These are phyloP conservation scores for Eimeria tenella DNA, from an alignment of 169 alveolate genomes.

Conservation along the genomic window DNA sequence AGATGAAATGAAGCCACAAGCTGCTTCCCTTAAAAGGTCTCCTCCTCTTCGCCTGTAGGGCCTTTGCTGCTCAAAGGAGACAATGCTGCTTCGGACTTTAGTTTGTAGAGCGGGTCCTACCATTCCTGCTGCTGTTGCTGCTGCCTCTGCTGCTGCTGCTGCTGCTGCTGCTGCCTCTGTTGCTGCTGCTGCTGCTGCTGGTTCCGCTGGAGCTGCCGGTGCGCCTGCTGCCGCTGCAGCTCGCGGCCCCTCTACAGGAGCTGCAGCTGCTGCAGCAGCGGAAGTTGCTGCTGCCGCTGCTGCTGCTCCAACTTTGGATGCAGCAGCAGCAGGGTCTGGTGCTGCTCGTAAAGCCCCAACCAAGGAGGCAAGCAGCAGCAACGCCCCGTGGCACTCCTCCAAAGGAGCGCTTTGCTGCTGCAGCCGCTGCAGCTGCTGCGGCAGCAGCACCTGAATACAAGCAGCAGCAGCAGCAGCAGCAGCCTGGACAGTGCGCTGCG, in stretches of 20 bases:
- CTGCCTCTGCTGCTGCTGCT: conserved; percentile 9
- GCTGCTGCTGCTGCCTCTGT: not conserved
- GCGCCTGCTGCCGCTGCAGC: not conserved
- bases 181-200: not conserved
- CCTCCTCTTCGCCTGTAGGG: conserved; percentile 49
- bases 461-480: conserved; percentile 34
- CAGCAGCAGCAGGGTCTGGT: conserved; percentile 17
- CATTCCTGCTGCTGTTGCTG: conserved; percentile 54
- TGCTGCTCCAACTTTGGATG: not conserved
- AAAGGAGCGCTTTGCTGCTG: not conserved
- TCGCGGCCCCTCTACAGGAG: not conserved
- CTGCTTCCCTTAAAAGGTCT: conserved; percentile 13
- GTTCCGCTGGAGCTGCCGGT: not conserved
- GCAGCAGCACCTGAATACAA: conserved; percentile 37
- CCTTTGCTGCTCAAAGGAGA: conserved; percentile 11
- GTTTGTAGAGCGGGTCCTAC: not conserved
- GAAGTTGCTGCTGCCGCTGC: not conserved
- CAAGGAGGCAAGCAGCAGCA: conserved; percentile 16
- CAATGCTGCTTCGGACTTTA: conserved; percentile 15
- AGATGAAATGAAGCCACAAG: conserved; percentile 16
- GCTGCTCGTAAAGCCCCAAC: not conserved
- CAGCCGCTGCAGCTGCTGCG: conserved; percentile 48
- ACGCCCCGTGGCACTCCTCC: conserved; percentile 36
- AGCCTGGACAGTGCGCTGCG: not conserved
- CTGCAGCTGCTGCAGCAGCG: not conserved